A percentile compares a stretch with the other conserved stretches of the same genome.
These are phyloP conservation scores for Trichoderma koningii DNA, from an alignment of 2,329 filamentous ascomycete species.

Conservation along the genomic window DNA sequence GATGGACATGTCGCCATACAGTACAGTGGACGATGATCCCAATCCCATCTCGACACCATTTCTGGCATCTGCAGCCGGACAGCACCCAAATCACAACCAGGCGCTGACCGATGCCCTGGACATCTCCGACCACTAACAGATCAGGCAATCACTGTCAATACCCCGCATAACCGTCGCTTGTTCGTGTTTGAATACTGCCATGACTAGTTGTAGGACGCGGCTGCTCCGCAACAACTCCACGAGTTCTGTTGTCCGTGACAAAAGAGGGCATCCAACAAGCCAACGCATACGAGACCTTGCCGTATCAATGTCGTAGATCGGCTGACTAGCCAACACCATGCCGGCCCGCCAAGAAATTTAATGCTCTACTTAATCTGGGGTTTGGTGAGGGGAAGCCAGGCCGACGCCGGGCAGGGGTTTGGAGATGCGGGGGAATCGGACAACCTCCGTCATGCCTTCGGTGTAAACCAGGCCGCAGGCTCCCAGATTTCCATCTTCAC, in stretches of 20 bases:
- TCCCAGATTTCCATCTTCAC: not conserved
- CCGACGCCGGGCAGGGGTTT: not conserved
- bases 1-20: conserved; percentile 5
- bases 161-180: conserved; percentile 8
- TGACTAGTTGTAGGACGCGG: not conserved
- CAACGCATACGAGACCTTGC: not conserved
- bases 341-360: conserved; percentile 23
- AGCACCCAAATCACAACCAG: conserved; percentile 8
- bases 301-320: conserved; percentile 11
- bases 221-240: conserved; percentile 10
- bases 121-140: not conserved
- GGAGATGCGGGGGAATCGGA: conserved; percentile 22
- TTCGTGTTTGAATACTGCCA: not conserved
- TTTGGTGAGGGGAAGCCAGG: conserved; percentile 5
- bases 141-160: not conserved
- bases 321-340: conserved; percentile 2
- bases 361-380: conserved; percentile 17
- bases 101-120: not conserved
- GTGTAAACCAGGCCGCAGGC: not conserved
- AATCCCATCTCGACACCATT: conserved; percentile 5
- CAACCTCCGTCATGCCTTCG: conserved; percentile 12
- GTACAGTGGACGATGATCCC: not conserved
- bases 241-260: not conserved
- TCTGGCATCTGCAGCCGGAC: conserved; percentile 4
- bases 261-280: not conserved